Conservation (phyloP, 805 yeast species). For the Saccharomycopsis synnaedendra region DNA sequence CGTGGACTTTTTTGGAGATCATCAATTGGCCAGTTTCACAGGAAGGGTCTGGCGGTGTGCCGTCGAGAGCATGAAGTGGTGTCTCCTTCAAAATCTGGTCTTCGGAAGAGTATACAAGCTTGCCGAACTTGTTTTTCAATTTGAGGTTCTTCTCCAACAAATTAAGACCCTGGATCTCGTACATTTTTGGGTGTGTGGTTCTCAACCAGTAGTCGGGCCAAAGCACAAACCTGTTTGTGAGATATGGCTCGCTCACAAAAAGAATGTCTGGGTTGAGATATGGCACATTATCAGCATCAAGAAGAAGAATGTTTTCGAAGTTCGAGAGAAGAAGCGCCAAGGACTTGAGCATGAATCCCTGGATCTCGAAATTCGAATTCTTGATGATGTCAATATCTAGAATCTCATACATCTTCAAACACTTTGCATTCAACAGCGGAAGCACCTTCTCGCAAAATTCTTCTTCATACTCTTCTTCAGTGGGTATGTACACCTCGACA, state of each 20-base stretch:
- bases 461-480: constrained; percentile 55
- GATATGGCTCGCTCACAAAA: constrained; percentile 32
- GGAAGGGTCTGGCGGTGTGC: constrained; percentile 55
- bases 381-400: constrained; percentile 38
- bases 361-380: constrained; percentile 39
- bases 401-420: constrained; percentile 53
- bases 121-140: constrained; percentile 15
- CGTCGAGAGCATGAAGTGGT: constrained; percentile 49
- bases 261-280: constrained; percentile 47
- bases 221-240: constrained; percentile 33
- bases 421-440: constrained; percentile 51
- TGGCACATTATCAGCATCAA: constrained; percentile 74
- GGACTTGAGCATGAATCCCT: constrained; percentile 60
- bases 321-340: constrained; percentile 62
- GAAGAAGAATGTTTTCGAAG: constrained; percentile 57
- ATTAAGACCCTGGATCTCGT: constrained; percentile 37
- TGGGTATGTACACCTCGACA: constrained; percentile 73
- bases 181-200: constrained; percentile 49
- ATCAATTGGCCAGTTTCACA: constrained; percentile 63
- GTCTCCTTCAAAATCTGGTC: constrained; percentile 22
- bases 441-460: constrained; percentile 55
- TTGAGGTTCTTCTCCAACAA: constrained; percentile 16
- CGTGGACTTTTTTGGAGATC: constrained; percentile 47
- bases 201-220: constrained; percentile 72
- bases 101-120: constrained; percentile 17